Evolutionary conservation across 768 basidiomycete genomes (phyloP), one percentile per base, ranked within the genome.

Genomic region (Mycena venus): DNA sequence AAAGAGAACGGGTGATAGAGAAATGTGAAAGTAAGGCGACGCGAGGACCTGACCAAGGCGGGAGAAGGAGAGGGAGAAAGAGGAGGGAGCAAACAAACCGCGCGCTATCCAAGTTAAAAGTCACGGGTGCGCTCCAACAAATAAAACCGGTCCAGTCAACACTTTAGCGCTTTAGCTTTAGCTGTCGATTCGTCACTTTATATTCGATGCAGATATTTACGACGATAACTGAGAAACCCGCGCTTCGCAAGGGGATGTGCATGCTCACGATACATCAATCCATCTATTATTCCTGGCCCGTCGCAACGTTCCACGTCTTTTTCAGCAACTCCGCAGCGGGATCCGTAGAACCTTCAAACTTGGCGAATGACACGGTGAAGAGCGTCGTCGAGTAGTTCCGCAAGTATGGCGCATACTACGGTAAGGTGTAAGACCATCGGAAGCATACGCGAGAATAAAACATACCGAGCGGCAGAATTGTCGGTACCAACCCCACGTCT

Each of bases 401-500:
- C 65, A 96, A 83, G 81, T 96, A 95, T 0, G 94, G 93, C 4
- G 94, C 90, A 76, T 95, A 96, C 95, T 96, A 73, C 21, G 36
- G 76, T 73, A 36, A 9, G 8, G 31, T 19, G 65, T 69, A 17
- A 31, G 14, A 65, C 47, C 31, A 44, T n/a, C 49, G 11, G 29
- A 19, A 55, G 21, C 71, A 19, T 3, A 10, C 55, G 7, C 27
- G 12, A 38, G 36, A 66, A 27, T 44, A 29, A 44, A 15, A 85
- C 95, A 75, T 66, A 96, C 96, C 82, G 85, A 88, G 78, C 95
- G 88, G 82, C 94, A 95, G 85, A 96, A 97, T 78, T 98, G 95
- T 72, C 94, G 87, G 77, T 94, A 97, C 96, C 96, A 97, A 2
- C 94, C 92, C 93, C 95, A 96, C 0, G 93, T 94, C 84, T 95